A percentile compares a stretch with the other conserved stretches of the same genome.
Evolutionary conservation across 352 stramenopile genomes (phyloP).

Genomic region (Pythium angustatum): DNA sequence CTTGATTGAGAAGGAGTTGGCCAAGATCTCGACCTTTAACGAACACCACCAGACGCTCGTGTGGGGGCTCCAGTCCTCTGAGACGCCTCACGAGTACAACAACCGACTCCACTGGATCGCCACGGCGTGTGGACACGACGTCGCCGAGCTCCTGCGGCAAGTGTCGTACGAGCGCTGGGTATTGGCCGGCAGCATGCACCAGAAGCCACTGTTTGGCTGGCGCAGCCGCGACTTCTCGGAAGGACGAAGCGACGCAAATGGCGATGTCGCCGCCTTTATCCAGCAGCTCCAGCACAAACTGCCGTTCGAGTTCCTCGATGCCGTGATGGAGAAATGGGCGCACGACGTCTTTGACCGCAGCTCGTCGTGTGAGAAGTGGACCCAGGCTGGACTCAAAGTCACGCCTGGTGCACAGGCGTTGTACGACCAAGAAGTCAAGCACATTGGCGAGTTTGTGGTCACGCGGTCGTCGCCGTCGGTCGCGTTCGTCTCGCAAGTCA

Average conservation of each 20-base stretch:
- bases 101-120: slow-evolving; percentile 59
- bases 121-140: slow-evolving; percentile 39
- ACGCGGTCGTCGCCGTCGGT: slow-evolving; percentile 49
- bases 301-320: slow-evolving; percentile 51
- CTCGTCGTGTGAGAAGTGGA: slow-evolving; percentile 40
- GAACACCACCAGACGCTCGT: slow-evolving; percentile 51
- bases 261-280: slow-evolving; percentile 13
- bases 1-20: slow-evolving; percentile 53
- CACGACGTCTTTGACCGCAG: slow-evolving; percentile 45
- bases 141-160: slow-evolving; percentile 44
- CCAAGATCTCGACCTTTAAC: slow-evolving; percentile 42
- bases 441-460: slow-evolving; percentile 55
- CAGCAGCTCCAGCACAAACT: slow-evolving; percentile 37
- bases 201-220: slow-evolving; percentile 49
- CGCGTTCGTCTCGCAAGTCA: slow-evolving; percentile 55
- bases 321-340: slow-evolving; percentile 44
- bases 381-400: slow-evolving; percentile 40
- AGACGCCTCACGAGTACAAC: slow-evolving; percentile 48
- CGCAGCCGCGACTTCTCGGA: slow-evolving; percentile 54
- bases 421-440: slow-evolving; percentile 51
- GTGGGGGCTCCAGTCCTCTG: slow-evolving; percentile 49
- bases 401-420: slow-evolving; percentile 47
- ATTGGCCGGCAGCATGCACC: slow-evolving; percentile 44
- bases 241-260: slow-evolving; percentile 30
- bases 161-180: slow-evolving; percentile 52